Percentiles rank a stretch among this genome's conserved stretches.
Conservation (phyloP, 2,329 filamentous ascomycete species). For the Aureobasidium subglaciale region DNA sequence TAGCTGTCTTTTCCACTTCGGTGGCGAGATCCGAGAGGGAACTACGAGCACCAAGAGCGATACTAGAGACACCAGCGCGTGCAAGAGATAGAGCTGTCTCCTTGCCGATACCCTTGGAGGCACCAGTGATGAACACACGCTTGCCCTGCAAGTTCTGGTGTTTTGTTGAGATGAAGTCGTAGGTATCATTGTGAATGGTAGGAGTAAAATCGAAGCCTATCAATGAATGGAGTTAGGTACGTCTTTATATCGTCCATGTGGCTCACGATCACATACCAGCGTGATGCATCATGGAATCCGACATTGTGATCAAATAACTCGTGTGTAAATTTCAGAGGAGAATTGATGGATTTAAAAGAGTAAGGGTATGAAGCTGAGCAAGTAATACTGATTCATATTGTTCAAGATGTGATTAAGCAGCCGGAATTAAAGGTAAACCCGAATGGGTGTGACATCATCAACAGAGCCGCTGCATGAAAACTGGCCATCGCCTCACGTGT, state of each 20-base stretch:
- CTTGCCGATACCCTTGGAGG: slow-evolving; percentile 33
- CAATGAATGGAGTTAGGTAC: not conserved
- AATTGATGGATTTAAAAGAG: too few species aligned
- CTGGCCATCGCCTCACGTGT: too few species aligned
- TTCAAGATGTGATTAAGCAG: not conserved
- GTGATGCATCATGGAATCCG: not conserved
- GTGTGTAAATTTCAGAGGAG: too few species aligned
- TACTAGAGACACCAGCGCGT: slow-evolving; percentile 43
- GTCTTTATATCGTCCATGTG: not conserved
- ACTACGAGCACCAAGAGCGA: slow-evolving; percentile 50
- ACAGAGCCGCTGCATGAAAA: too few species aligned
- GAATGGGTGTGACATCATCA: not conserved
- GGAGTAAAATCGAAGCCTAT: slow-evolving; percentile 21
- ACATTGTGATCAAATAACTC: not conserved
- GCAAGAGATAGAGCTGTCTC: slow-evolving; percentile 51
- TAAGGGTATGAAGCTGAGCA: too few species aligned
- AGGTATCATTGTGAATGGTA: slow-evolving; percentile 36
- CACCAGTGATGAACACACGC: slow-evolving; percentile 47
- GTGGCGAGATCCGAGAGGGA: slow-evolving; percentile 32
- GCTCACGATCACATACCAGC: not conserved
- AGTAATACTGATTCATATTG: too few species aligned
- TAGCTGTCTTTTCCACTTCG: slow-evolving; percentile 32
- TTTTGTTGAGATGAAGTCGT: slow-evolving; percentile 43
- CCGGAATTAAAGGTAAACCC: too few species aligned
- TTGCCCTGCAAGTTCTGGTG: slow-evolving; percentile 35